Base-by-base conservation (phyloP, 306 rosid genomes). In the Clitoria ternatea region DNA sequence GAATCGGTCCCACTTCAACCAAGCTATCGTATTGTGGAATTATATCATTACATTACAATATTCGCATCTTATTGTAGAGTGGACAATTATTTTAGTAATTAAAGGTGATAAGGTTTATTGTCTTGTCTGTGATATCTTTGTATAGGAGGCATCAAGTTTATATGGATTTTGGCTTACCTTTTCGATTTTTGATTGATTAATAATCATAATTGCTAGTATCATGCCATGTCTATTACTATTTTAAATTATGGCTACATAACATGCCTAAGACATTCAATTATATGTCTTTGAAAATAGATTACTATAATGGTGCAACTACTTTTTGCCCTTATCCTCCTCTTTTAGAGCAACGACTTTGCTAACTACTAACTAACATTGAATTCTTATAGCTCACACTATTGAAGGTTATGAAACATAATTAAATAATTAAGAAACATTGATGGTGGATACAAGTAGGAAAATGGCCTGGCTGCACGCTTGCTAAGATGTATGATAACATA, bases 251-350 rank as follows among this genome's bases (percentile, higher is more conserved):
- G 61, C 70, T 81, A 74, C 89, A 76, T 81, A 74, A 86, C 97
- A 89, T 86, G 96, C 96, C 61, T 73, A 70, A 74, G 77, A 72
- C 80, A 80, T 75, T 73, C 73, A 69, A 80, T 73, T 74, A 74
- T 76, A 63, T 72, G 62, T 68, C 45, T n/a, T 55, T 66, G 67
- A 44, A 66, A 69, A 65, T 19, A n/a, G 29, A 19, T 44, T 64
- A 37, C 73, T 13, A 1, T 43, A 68, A 73, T 60, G 60, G 66
- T 73, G 61, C 47, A 55, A 70, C 35, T 78, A 39, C 66, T 76
- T 24, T 55, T 29, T 10, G 29, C 52, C 39, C 52, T 23, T 43
- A 53, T 53, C 7, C 6, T 27, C 14, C 54, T 54, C 17, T 17
- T 14, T 42, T 73, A 44, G 54, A 59, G 62, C 57, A 47, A 20